These are phyloP conservation scores for Cordyceps pruinosa DNA, from an alignment of 2,329 filamentous ascomycete species.

Conservation along the genomic window DNA sequence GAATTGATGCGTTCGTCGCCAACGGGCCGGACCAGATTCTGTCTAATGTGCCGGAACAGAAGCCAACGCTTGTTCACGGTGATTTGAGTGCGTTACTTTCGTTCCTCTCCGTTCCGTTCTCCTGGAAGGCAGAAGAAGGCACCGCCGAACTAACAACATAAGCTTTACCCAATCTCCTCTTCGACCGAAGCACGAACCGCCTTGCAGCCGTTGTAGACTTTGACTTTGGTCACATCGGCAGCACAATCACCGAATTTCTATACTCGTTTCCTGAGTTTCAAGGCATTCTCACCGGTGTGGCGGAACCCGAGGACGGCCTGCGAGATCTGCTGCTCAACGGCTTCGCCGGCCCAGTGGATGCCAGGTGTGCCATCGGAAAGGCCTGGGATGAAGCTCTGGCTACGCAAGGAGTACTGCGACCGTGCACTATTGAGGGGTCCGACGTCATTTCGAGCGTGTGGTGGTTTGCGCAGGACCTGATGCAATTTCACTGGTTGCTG, in stretches of 20 bases:
- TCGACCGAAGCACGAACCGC: neutral
- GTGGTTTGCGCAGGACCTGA: constrained; percentile 12
- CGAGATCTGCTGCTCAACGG: constrained; percentile 3
- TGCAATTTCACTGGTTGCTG: constrained; percentile 10
- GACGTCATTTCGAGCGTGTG: neutral
- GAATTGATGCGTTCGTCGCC: constrained; percentile 5
- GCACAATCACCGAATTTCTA: neutral
- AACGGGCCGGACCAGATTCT: neutral
- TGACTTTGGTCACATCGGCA: constrained; percentile 7
- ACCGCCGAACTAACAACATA: neutral
- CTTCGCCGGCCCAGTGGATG: neutral
- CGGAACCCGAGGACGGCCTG: neutral
- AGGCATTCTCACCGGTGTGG: neutral
- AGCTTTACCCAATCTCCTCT: constrained; percentile 7
- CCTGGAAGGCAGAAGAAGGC: neutral
- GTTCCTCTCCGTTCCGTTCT: neutral
- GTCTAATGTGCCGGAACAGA: neutral
- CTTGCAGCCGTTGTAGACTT: neutral
- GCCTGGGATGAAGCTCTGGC: constrained; percentile 3
- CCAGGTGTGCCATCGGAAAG: neutral
- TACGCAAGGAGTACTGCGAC: neutral
- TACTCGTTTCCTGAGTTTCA: constrained; percentile 3
- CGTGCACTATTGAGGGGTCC: neutral
- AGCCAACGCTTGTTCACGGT: constrained; percentile 4
- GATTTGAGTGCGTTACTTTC: constrained; percentile 1